Percentiles rank a stretch among this genome's conserved stretches.
Evolutionary conservation across 352 stramenopile genomes (phyloP).

Genomic region (Phytophthora cactorum): DNA sequence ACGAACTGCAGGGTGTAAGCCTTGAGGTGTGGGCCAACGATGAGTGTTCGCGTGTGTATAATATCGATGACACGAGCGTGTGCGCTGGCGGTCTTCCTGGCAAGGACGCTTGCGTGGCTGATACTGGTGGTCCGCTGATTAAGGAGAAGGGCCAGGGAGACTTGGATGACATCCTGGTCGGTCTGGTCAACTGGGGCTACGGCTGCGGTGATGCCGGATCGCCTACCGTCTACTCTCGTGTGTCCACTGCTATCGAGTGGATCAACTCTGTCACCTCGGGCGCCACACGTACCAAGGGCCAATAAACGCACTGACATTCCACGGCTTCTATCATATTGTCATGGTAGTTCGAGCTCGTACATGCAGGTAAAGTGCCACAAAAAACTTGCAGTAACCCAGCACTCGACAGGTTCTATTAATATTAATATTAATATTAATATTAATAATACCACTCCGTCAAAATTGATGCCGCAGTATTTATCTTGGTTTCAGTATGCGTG

Average conservation of each 20-base stretch:
- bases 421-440: too few relatives aligned
- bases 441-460: too few relatives aligned
- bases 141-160: conserved; percentile 23
- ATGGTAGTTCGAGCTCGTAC: too few relatives aligned
- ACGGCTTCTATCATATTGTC: too few relatives aligned
- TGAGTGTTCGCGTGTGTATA: conserved; percentile 32
- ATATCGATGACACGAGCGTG: conserved; percentile 40
- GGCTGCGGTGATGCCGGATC: conserved; percentile 47
- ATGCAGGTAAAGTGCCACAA: too few relatives aligned
- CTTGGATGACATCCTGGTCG: conserved; percentile 45
- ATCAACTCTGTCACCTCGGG: conserved; percentile 23
- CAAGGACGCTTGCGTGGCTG: conserved; percentile 40
- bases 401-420: too few relatives aligned
- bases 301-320: neutral
- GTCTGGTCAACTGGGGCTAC: conserved; percentile 56
- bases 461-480: too few relatives aligned
- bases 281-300: neutral
- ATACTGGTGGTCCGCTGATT: conserved; percentile 57
- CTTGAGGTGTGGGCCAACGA: conserved; percentile 43
- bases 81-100: conserved; percentile 44
- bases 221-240: conserved; percentile 58
- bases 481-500: too few relatives aligned
- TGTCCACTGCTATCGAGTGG: conserved; percentile 47
- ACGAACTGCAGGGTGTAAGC: conserved; percentile 39
- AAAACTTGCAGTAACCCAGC: too few relatives aligned